Percentiles rank a stretch among this genome's conserved stretches.
phyloP scores from a whole-genome alignment of 805 yeast genomes.

The Suhomyces sp. region DNA sequence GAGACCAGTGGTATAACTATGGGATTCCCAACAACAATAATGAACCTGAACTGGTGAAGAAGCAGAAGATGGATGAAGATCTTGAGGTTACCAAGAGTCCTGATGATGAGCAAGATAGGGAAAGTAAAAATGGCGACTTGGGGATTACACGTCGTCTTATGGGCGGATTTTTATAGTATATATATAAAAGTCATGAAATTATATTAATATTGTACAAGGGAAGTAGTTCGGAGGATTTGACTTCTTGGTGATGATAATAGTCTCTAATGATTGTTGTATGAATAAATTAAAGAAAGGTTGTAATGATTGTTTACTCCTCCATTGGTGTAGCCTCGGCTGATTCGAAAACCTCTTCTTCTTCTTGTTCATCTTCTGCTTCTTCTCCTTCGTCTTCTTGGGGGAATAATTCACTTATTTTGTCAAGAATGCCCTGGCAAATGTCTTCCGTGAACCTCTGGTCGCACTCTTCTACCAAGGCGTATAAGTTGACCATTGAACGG shows the following conservation, averaged over 20 bases:
- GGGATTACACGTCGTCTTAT: conserved; percentile 16
- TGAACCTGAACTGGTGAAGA: conserved; percentile 6
- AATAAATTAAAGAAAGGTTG: too few relatives aligned
- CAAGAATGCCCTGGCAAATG: conserved; percentile 58
- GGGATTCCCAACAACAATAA: conserved; percentile 4
- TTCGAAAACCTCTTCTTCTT: conserved; percentile 19
- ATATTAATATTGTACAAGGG: too few relatives aligned
- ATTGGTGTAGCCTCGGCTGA: conserved; percentile 6
- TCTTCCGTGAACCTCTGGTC: conserved; percentile 79
- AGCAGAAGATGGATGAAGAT: not conserved
- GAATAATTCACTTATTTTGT: conserved; percentile 51
- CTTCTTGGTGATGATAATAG: too few relatives aligned
- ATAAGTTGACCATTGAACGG: conserved; percentile 71
- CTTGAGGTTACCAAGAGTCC: conserved; percentile 6
- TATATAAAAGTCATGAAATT: conserved; percentile 2
- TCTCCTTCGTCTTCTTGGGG: conserved; percentile 42
- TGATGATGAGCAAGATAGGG: conserved; percentile 4
- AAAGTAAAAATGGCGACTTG: conserved; percentile 9
- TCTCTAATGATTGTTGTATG: too few relatives aligned
- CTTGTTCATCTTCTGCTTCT: conserved; percentile 25
- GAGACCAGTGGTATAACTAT: conserved; percentile 33
- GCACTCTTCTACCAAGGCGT: conserved; percentile 85
- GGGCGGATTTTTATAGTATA: conserved; percentile 22
- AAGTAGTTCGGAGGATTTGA: too few relatives aligned
- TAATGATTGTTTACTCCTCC: too few relatives aligned